Evolutionary conservation across 805 yeast genomes (phyloP), one percentile per base, ranked within the genome.

Genomic region (Metschnikowia kunwiensis): DNA sequence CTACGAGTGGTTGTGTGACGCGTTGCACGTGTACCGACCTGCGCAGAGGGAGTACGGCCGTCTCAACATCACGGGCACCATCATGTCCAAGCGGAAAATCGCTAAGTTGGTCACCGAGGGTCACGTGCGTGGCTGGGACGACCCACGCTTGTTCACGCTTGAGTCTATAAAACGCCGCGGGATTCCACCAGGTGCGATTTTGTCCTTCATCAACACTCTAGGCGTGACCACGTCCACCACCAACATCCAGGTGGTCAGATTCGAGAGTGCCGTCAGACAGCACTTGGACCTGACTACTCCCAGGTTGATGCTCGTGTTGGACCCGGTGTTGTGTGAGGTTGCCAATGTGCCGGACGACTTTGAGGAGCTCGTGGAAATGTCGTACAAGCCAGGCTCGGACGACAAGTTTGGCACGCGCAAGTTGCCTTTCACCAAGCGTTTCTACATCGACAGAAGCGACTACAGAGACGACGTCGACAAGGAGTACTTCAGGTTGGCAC

Each of bases 31-130:
- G 30, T 93, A 87, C 67, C 82, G 96, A 71, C 98, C 99, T 21
- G 96, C 97, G 9, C 99, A 93, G 75, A 82, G 98, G 62, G 99
- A 93, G 64, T 93, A 89, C 54, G 99, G 99, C 49, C 80, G 98
- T 62, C 77, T 93, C 59, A 93, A 89, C 61, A 77, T 93, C 50
- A 85, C 95, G 2, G 98, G 98, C 38, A 86, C 97, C 8, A 79
- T 93, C 44, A 68, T 93, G 77, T 86, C 96, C 41, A 93, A 93
- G 75, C 80, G 99, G 61, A 93, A 93, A 66, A 88, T 93, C 59
- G 94, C 96, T 47, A 85, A 87, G 63, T 74, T 93, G 49, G 97
- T 93, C 15, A 83, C 77, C 39, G 93, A 80, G 18, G 68, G 74
- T 5, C 67, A 74, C 53, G 99, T 93, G 16, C 79, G 96, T 61